phyloP scores from a whole-genome alignment of 2,329 filamentous ascomycete species.

The Botrytis paeoniae region DNA sequence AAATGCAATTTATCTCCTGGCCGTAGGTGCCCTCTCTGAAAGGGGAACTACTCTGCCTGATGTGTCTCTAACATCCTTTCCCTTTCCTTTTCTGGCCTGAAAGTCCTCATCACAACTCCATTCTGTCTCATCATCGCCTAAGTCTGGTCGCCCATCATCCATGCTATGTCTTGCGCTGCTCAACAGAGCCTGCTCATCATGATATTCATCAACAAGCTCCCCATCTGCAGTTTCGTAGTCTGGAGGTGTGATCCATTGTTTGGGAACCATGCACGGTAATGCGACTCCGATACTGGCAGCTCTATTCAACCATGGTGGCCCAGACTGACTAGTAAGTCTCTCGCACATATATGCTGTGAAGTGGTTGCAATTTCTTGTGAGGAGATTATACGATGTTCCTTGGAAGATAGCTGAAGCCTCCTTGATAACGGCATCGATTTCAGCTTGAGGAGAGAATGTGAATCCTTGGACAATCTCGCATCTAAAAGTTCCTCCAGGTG shows the following conservation, averaged over 20 bases:
- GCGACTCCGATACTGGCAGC: constrained; percentile 81
- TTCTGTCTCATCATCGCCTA: constrained; percentile 36
- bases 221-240: constrained; percentile 72
- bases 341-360: constrained; percentile 77
- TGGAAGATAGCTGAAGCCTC: constrained; percentile 69
- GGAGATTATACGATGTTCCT: constrained; percentile 74
- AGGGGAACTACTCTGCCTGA: constrained; percentile 51
- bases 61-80: constrained; percentile 44
- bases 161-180: constrained; percentile 36
- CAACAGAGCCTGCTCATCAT: constrained; percentile 58
- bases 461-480: constrained; percentile 76
- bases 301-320: constrained; percentile 75
- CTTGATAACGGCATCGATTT: constrained; percentile 69
- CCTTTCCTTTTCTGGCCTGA: constrained; percentile 40
- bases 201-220: constrained; percentile 56
- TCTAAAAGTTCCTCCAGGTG: constrained; percentile 74
- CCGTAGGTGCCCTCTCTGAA: constrained; percentile 50
- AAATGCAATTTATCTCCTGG: constrained; percentile 24
- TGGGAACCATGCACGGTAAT: constrained; percentile 76
- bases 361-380: constrained; percentile 86
- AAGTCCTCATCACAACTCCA: constrained; percentile 49
- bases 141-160: constrained; percentile 25
- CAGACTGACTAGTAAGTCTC: constrained; percentile 66
- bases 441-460: constrained; percentile 63
- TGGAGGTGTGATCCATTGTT: constrained; percentile 77